These are phyloP conservation scores for Chaetomiaceae sp. DNA, from an alignment of 2,329 filamentous ascomycete genomes.

Conservation along the genomic window DNA sequence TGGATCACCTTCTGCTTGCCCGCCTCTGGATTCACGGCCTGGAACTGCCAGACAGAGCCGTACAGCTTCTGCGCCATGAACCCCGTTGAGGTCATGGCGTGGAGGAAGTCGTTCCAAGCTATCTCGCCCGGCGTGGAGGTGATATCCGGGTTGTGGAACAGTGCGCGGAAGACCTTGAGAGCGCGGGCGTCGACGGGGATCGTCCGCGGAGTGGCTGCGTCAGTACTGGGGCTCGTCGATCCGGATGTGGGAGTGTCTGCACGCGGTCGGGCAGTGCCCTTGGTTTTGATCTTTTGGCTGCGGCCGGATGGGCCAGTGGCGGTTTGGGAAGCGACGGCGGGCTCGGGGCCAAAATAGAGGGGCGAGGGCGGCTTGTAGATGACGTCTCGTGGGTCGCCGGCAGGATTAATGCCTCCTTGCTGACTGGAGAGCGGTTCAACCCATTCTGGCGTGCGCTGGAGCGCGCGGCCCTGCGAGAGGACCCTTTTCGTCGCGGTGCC, in stretches of 20 bases:
- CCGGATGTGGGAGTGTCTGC: not conserved
- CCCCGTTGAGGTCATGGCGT: slow-evolving; percentile 46
- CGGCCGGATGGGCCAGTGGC: not conserved
- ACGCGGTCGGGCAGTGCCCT: slow-evolving; percentile 7
- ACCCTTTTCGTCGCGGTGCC: slow-evolving; percentile 30
- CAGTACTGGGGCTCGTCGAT: not conserved
- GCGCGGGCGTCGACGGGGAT: slow-evolving; percentile 29
- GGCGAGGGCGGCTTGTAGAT: slow-evolving; percentile 26
- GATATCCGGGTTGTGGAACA: slow-evolving; percentile 38
- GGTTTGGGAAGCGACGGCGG: not conserved
- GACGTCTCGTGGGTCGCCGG: not conserved
- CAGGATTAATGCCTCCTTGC: not conserved
- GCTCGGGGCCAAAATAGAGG: slow-evolving; percentile 19
- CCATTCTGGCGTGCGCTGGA: slow-evolving; percentile 49
- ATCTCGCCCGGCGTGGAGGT: slow-evolving; percentile 44
- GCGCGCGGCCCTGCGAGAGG: slow-evolving; percentile 31
- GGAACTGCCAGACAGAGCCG: slow-evolving; percentile 59
- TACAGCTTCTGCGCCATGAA: slow-evolving; percentile 54
- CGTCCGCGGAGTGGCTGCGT: not conserved
- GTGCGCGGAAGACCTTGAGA: slow-evolving; percentile 33
- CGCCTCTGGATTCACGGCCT: slow-evolving; percentile 37
- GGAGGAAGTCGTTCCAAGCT: slow-evolving; percentile 49
- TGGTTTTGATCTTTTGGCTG: slow-evolving; percentile 24
- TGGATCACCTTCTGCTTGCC: slow-evolving; percentile 51
- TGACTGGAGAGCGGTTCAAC: slow-evolving; percentile 33